Evolutionary conservation across 202 grass and related monocot species (phyloP).

Genomic region (Thinopyrum obtusiflorum): DNA sequence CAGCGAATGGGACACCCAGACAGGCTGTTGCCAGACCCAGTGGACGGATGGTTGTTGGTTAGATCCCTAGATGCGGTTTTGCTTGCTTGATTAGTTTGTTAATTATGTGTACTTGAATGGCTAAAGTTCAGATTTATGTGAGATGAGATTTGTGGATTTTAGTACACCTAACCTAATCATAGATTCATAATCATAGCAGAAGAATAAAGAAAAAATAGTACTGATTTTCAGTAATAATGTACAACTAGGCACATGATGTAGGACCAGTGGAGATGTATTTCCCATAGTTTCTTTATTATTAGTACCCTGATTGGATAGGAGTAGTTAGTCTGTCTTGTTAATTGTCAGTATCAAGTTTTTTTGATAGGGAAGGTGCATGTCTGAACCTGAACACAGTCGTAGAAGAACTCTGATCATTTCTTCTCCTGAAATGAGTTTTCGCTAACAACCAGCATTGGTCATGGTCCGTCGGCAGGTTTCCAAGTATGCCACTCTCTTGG

Average conservation of each 20-base stretch:
- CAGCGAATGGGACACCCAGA: conserved; percentile 28
- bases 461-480: conserved; percentile 42
- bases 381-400: too few species aligned
- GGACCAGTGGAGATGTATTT: not conserved
- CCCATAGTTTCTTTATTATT: not conserved
- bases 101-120: conserved; percentile 15
- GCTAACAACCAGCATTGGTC: not conserved
- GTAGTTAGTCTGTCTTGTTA: not conserved
- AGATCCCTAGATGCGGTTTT: not conserved
- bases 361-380: not conserved
- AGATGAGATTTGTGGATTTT: conserved; percentile 10
- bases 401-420: too few species aligned
- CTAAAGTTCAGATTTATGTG: conserved; percentile 3
- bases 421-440: not conserved
- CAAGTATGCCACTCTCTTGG: conserved; percentile 81
- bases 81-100: conserved; percentile 1
- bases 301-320: not conserved
- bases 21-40: conserved; percentile 28
- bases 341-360: not conserved
- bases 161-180: not conserved
- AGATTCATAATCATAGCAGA: not conserved
- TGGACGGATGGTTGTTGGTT: conserved; percentile 36
- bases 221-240: not conserved
- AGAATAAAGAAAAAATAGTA: not conserved
- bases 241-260: not conserved